Conservation (phyloP, 176 grass and related monocot genomes). For the Oropetium thomaeum region DNA sequence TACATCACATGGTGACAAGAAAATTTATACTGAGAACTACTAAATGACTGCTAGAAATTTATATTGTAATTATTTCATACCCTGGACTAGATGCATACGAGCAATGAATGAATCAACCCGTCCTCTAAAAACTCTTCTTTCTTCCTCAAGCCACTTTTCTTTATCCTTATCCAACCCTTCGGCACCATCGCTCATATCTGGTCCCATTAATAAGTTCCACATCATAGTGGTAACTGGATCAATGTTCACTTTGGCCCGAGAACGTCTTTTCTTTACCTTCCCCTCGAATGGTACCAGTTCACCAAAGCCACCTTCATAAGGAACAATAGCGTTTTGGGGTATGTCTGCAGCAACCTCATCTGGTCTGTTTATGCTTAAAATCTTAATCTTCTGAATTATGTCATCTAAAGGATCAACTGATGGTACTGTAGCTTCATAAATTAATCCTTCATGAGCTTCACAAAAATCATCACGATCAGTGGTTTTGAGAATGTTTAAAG, state of each 20-base stretch:
- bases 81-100: constrained; percentile 93
- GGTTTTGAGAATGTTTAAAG: not conserved
- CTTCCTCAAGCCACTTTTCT: constrained; percentile 75
- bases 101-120: constrained; percentile 87
- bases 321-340: constrained; percentile 47
- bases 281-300: constrained; percentile 56
- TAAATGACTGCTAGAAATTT: constrained; percentile 29
- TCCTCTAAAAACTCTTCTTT: constrained; percentile 75
- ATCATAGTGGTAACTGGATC: constrained; percentile 70
- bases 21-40: not conserved
- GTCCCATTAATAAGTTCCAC: constrained; percentile 84
- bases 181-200: constrained; percentile 38
- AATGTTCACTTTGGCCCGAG: constrained; percentile 63
- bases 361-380: constrained; percentile 40
- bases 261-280: constrained; percentile 50
- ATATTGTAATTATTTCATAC: constrained; percentile 44
- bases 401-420: constrained; percentile 40
- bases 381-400: constrained; percentile 55
- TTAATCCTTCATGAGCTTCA: constrained; percentile 3
- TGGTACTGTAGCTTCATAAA: constrained; percentile 23
- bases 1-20: not conserved
- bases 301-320: constrained; percentile 45
- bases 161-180: constrained; percentile 59
- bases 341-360: not conserved
- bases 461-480: constrained; percentile 10